phyloP scores from a whole-genome alignment of 805 yeast species.

The Nakazawaea sp. region DNA sequence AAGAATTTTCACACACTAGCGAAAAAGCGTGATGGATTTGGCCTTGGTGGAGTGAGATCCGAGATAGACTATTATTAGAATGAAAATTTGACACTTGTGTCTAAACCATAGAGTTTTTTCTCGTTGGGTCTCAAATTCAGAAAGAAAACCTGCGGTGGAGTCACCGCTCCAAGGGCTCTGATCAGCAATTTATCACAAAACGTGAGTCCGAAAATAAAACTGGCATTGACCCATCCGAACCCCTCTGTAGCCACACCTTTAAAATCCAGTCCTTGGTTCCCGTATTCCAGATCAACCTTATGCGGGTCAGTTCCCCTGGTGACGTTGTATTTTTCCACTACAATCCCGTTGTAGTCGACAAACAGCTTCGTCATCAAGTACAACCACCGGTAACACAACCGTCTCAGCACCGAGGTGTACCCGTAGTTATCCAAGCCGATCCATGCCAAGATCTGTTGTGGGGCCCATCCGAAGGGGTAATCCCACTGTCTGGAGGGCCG shows the following conservation, averaged over 20 bases:
- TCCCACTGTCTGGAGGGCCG: constrained; percentile 97
- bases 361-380: constrained; percentile 82
- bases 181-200: constrained; percentile 59
- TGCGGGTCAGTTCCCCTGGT: constrained; percentile 80
- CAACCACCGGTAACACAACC: constrained; percentile 86
- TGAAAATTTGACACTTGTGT: no score
- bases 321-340: constrained; percentile 92
- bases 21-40: no score
- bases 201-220: constrained; percentile 67
- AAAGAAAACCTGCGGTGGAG: constrained; percentile 64
- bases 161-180: constrained; percentile 73
- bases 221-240: constrained; percentile 97
- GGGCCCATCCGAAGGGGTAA: constrained; percentile 98
- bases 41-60: no score
- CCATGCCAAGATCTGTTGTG: constrained; percentile 96
- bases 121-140: constrained; percentile 36
- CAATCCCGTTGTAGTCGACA: constrained; percentile 90
- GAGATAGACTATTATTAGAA: no score
- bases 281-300: constrained; percentile 91
- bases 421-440: constrained; percentile 74
- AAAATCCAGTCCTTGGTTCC: constrained; percentile 91
- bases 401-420: constrained; percentile 50
- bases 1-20: no score
- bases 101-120: constrained; percentile 27
- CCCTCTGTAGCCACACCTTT: constrained; percentile 95